Evolutionary conservation across 139 green algal genomes (phyloP), one percentile per base, ranked within the genome.

Genomic region (Nannochloris sp.): DNA sequence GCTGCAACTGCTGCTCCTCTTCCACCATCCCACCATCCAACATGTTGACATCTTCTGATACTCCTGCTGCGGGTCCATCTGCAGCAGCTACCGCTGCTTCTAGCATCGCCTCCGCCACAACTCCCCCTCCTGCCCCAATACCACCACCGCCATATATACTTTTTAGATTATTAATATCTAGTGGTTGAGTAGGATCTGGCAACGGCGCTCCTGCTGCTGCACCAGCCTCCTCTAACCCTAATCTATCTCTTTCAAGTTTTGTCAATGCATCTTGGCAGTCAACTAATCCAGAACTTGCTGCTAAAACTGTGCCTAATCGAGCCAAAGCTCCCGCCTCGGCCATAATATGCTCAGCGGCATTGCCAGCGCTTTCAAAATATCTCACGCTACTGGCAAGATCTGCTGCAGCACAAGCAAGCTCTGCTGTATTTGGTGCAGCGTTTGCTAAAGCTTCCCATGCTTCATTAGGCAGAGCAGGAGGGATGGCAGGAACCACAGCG

Each of bases 311-410:
- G 9, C 9, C 12, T 12, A 36, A 34, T 36, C 48, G 8, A 19
- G 30, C 9, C 9, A 59, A 9, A 9, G 9, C 30, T 36, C 9
- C 48, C 9, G 48, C 48, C 12, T 59, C 48, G 9, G 9, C 12
- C 9, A 36, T 36, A 9, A 36, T 19, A 23, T 9, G 9, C 12
- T 19, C 9, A 39, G 9, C 48, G 10, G 48, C 48, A 39, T 12
- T 36, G 9, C 12, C 9, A 12, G 12, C 9, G 9, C 9, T 36
- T 53, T 70, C 24, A 59, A 75, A 75, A 51, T 75, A 75, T 14
- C 35, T 55, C 47, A 71, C 8, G 29, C 60, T 65, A 57, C 68
- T 75, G n/a, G 34, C 35, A 55, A 75, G 23, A 45, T 75, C 68
- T 15, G 68, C 60, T 10, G 59, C 59, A 9, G 9, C n/a, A n/a